These are phyloP conservation scores for Entonaema liquescens DNA, from an alignment of 495 filamentous ascomycete genomes.

Conservation along the genomic window DNA sequence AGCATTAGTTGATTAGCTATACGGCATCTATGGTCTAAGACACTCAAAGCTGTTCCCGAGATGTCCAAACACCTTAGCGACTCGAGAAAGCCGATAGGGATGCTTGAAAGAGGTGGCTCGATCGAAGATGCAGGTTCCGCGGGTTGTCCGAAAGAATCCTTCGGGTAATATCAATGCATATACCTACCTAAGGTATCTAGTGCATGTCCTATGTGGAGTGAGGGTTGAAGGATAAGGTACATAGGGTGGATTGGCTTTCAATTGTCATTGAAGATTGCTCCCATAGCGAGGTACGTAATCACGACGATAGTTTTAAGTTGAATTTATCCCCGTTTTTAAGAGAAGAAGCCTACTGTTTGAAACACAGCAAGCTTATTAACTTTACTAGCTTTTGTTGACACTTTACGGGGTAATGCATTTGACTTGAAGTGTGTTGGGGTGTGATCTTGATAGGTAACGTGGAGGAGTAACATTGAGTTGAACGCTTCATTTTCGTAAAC, in stretches of 20 bases:
- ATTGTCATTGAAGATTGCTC: background rate
- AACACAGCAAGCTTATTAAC: background rate
- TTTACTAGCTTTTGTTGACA: background rate
- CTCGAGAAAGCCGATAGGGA: background rate
- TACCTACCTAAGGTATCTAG: background rate
- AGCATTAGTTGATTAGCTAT: background rate
- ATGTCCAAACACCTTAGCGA: background rate
- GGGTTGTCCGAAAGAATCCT: background rate
- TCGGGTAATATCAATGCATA: background rate
- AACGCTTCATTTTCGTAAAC: background rate
- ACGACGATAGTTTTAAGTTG: background rate
- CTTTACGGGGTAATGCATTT: background rate
- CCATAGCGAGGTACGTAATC: background rate
- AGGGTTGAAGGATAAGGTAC: background rate
- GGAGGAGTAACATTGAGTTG: background rate
- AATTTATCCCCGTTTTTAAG: background rate
- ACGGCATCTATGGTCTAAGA: background rate
- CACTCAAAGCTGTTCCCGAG: background rate
- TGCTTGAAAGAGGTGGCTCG: background rate
- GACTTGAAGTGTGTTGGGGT: background rate
- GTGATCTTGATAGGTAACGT: background rate
- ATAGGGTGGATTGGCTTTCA: background rate
- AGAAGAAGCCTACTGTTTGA: background rate
- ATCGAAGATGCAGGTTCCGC: background rate
- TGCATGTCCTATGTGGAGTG: background rate